Evolutionary conservation across 179 eudicot genomes (phyloP).

Genomic region (Heliamphora pulchella): DNA sequence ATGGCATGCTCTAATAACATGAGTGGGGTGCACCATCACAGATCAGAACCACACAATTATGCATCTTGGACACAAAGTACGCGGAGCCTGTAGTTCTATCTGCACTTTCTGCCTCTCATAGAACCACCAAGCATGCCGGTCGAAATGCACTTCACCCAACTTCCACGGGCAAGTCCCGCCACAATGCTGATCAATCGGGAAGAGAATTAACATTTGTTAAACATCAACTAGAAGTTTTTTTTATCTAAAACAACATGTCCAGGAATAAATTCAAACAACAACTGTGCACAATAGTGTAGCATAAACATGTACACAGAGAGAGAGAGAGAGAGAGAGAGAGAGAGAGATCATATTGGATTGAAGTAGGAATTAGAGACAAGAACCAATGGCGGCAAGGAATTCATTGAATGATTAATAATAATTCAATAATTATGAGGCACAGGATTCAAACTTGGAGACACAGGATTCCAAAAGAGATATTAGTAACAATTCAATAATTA

Average conservation of each 20-base stretch:
- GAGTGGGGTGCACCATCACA: background rate
- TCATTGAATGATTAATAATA: background rate
- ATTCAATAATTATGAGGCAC: background rate
- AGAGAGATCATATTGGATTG: background rate
- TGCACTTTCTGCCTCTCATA: background rate
- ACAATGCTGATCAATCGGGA: background rate
- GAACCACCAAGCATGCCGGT: background rate
- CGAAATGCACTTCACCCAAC: background rate
- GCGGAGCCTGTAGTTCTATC: background rate
- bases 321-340: background rate
- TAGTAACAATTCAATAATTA: too few relatives aligned
- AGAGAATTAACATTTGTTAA: background rate
- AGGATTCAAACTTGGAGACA: too few relatives aligned
- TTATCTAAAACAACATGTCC: background rate
- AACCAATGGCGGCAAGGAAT: background rate
- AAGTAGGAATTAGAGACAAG: background rate
- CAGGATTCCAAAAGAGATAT: too few relatives aligned
- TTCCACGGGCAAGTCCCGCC: background rate
- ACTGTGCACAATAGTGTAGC: background rate
- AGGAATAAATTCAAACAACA: background rate
- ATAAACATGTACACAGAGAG: background rate
- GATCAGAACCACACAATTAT: background rate
- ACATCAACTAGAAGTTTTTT: background rate
- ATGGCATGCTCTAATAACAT: slow-evolving; percentile 1
- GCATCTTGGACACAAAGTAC: background rate